Base-by-base conservation (phyloP, 2,329 filamentous ascomycete genomes). In the Cladorrhinum sp. region DNA sequence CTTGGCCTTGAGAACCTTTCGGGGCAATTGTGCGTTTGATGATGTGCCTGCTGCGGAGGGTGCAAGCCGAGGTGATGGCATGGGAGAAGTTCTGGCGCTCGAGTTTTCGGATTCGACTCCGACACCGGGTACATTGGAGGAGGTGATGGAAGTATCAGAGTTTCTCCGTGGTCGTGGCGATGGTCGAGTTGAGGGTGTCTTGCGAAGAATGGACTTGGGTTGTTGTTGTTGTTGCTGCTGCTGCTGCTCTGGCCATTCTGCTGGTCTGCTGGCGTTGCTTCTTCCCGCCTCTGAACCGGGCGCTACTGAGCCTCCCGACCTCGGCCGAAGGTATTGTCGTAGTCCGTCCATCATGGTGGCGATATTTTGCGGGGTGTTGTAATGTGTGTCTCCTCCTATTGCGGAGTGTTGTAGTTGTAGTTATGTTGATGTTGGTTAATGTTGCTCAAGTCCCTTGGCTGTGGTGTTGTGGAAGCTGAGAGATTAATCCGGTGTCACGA, bases 1-100 rank as follows among this genome's bases (percentile, higher is more conserved):
- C 62, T 65, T 68, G 38, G 68, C 67, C 57, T 67, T 68, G 59
- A 69, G 59, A n/a, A 69, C 67, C 62, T 66, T 69, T 25, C 68
- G 58, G 22, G 68, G 68, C 5, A 69, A 62, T 10, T 55, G 22
- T 2, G 57, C 8, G 9, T 36, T 56, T 12, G 59, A 57, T 6
- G 63, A 48, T 23, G 56, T 32, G 24, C 62, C 60, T 18, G 64
- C 55, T 6, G 50, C 24, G 2, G 62, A 53, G 8, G 54, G 53
- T 7, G 53, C 48, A 18, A 56, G 53, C 38, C n/a, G 48, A n/a
- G 53, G 53, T n/a, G 53, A 56, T 9, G 53, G 16, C 18, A 38
- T 55, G 2, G 52, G 52, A 22, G 52, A 55, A 20, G 49, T 23
- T 49, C 41, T 59, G 38, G 38, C 53, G 16, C 62, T 45, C 6